phyloP scores from a whole-genome alignment of 768 basidiomycete species.

The Russula dissimulans region DNA sequence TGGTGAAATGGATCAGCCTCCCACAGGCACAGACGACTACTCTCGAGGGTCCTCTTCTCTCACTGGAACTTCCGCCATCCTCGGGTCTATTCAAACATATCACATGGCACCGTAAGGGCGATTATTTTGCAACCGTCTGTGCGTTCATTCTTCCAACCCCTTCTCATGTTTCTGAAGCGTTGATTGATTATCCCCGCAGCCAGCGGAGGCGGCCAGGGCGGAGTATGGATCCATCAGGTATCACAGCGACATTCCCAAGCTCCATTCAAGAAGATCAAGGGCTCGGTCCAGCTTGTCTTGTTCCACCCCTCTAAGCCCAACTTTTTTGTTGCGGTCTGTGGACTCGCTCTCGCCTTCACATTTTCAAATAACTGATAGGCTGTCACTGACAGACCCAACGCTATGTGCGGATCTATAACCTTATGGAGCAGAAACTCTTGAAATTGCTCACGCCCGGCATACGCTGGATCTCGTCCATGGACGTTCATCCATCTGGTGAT shows the following conservation, averaged over 20 bases:
- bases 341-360: not conserved
- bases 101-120: constrained; percentile 88
- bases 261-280: constrained; percentile 94
- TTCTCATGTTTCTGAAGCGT: not conserved
- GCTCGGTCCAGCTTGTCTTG: constrained; percentile 77
- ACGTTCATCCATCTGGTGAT: constrained; percentile 91
- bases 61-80: constrained; percentile 49
- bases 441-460: constrained; percentile 95
- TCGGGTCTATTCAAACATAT: constrained; percentile 74
- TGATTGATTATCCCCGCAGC: constrained; percentile 30
- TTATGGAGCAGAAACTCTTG: constrained; percentile 85
- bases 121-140: constrained; percentile 95
- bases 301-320: constrained; percentile 94
- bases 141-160: constrained; percentile 30
- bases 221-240: constrained; percentile 94
- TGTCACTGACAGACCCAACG: constrained; percentile 68
- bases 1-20: constrained; percentile 59
- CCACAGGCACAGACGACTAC: constrained; percentile 31
- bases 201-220: constrained; percentile 60
- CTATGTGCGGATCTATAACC: constrained; percentile 91
- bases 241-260: constrained; percentile 93
- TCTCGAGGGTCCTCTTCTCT: constrained; percentile 46
- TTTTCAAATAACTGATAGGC: not conserved
- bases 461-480: constrained; percentile 96
- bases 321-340: constrained; percentile 92